phyloP scores from a whole-genome alignment of 345 rosid species.

The Acer yangbiense region DNA sequence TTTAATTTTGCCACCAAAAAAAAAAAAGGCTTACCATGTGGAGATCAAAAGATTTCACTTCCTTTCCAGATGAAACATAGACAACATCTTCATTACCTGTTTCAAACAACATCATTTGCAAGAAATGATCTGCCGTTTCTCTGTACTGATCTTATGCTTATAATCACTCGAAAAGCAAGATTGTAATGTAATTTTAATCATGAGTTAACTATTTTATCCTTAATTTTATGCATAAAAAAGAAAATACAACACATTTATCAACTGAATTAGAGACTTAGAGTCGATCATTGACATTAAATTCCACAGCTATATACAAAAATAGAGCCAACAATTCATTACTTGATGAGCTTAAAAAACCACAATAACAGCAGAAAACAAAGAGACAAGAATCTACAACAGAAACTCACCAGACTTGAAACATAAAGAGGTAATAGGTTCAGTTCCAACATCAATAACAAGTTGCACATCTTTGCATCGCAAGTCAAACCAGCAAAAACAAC shows the following conservation, averaged over 20 bases:
- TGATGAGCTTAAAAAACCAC: background rate
- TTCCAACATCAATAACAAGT: slow-evolving; percentile 55
- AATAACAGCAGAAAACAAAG: background rate
- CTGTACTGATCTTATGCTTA: background rate
- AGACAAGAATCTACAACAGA: background rate
- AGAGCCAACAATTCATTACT: background rate
- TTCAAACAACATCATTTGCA: slow-evolving; percentile 1
- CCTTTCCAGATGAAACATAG: slow-evolving; percentile 66
- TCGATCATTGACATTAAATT: background rate
- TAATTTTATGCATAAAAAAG: no score
- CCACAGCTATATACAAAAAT: background rate
- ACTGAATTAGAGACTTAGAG: background rate
- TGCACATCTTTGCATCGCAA: slow-evolving; percentile 90
- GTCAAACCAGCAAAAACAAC: slow-evolving; percentile 90
- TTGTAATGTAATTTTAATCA: no score
- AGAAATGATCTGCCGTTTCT: background rate
- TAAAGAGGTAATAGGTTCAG: slow-evolving; percentile 69
- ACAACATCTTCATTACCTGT: slow-evolving; percentile 78
- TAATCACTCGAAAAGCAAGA: background rate
- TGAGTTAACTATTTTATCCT: no score
- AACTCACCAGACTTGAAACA: slow-evolving; percentile 75
- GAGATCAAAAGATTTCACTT: slow-evolving; percentile 79
- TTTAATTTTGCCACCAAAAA: background rate
- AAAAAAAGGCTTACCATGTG: slow-evolving; percentile 53
- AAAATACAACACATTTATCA: background rate